Percentiles rank a stretch among this genome's conserved stretches.
phyloP scores from a whole-genome alignment of 1,284 basidiomycete species.

The Moesziomyces globuligerus region DNA sequence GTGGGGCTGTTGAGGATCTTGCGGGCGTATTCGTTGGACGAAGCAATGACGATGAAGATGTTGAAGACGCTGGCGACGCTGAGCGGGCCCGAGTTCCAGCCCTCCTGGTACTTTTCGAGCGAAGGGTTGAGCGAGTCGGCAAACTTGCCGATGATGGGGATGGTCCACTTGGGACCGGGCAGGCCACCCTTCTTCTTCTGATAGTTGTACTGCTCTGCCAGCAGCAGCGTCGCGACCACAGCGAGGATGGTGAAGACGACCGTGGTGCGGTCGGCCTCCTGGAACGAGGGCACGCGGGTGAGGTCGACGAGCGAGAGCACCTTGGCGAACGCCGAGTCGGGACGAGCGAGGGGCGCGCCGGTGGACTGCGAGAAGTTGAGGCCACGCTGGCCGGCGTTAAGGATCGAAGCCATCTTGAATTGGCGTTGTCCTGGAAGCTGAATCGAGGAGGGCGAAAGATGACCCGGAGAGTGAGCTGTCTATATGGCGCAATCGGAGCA shows the following conservation, averaged over 20 bases:
- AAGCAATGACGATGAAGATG: constrained; percentile 67
- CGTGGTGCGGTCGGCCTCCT: constrained; percentile 46
- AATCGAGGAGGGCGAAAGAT: not conserved
- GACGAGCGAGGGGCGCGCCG: constrained; percentile 4
- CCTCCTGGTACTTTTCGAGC: constrained; percentile 65
- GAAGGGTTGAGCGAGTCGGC: constrained; percentile 63
- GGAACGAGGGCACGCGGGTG: constrained; percentile 35
- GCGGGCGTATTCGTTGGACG: constrained; percentile 63
- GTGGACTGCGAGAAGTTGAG: constrained; percentile 38
- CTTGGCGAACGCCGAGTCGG: constrained; percentile 33
- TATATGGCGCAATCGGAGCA: not conserved
- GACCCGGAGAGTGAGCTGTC: not conserved
- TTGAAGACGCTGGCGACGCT: constrained; percentile 66
- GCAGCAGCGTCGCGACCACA: constrained; percentile 50
- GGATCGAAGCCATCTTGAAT: constrained; percentile 36
- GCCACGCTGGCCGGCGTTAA: constrained; percentile 42
- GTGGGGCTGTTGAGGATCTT: constrained; percentile 67
- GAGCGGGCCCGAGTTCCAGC: constrained; percentile 66
- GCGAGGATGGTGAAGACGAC: constrained; percentile 55
- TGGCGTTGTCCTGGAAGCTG: too few species aligned
- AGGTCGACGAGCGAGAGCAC: constrained; percentile 39
- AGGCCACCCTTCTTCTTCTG: constrained; percentile 59
- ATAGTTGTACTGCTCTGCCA: constrained; percentile 59
- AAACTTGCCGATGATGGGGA: constrained; percentile 67
- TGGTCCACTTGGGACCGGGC: constrained; percentile 65